Percentiles rank a stretch among this genome's conserved stretches.
These are phyloP conservation scores for Neofusicoccum kwambonambiense DNA, from an alignment of 2,329 filamentous ascomycete species.

Conservation along the genomic window DNA sequence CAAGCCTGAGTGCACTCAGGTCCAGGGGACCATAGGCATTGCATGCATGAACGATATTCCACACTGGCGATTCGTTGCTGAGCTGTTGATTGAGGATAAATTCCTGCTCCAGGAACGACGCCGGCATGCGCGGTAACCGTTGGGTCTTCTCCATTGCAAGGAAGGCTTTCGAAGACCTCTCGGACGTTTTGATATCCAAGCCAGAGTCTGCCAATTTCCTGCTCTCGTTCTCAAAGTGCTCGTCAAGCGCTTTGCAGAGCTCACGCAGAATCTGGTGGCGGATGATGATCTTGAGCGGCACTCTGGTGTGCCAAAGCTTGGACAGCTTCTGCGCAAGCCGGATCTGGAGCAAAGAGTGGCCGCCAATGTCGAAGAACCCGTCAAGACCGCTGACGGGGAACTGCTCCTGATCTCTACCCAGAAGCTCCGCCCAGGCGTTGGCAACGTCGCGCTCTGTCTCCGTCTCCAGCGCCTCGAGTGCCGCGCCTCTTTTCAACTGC, in stretches of 20 bases:
- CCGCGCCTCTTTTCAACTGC: not conserved
- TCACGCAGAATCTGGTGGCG: constrained; percentile 8
- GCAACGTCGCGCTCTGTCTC: constrained; percentile 6
- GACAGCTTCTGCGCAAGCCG: constrained; percentile 17
- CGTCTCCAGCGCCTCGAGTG: not conserved
- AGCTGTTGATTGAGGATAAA: not conserved
- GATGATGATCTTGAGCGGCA: constrained; percentile 16
- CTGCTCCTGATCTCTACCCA: not conserved
- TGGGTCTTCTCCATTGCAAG: not conserved
- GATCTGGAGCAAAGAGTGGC: constrained; percentile 19
- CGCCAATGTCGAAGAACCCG: constrained; percentile 18
- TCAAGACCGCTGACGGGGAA: not conserved
- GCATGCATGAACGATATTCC: constrained; percentile 3
- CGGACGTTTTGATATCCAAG: not conserved
- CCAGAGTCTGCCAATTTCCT: no score
- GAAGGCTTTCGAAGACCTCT: not conserved
- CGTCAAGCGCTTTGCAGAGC: constrained; percentile 2
- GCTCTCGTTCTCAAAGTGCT: not conserved
- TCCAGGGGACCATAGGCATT: not conserved
- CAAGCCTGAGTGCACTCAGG: not conserved
- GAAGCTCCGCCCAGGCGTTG: constrained; percentile 10
- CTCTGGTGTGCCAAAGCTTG: not conserved
- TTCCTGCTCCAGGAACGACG: constrained; percentile 1
- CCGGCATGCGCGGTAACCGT: not conserved
- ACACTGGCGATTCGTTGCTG: not conserved